phyloP scores from a whole-genome alignment of 139 green algal species.

The Mesotaenium endlicherianum region DNA sequence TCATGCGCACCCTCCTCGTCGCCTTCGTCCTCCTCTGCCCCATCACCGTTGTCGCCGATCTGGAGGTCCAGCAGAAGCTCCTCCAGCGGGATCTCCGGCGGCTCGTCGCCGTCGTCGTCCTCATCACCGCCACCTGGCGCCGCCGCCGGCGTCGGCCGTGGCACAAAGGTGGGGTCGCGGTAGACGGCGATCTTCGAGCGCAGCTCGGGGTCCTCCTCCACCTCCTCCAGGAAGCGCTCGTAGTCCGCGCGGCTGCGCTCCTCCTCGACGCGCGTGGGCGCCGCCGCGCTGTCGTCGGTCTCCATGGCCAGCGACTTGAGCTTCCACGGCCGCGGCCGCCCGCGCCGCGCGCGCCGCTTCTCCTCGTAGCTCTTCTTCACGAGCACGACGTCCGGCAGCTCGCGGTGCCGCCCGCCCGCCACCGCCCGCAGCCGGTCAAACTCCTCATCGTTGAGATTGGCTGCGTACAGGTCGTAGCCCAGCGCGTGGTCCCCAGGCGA shows the following conservation, averaged over 20 bases:
- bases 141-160: not conserved
- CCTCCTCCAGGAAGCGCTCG: conserved; percentile 83
- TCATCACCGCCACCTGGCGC: conserved; percentile 31
- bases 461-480: conserved; percentile 81
- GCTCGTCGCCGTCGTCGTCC: conserved; percentile 55
- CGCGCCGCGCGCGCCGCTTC: conserved; percentile 62
- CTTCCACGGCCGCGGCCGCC: conserved; percentile 51
- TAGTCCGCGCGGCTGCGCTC: conserved; percentile 64
- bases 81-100: conserved; percentile 84
- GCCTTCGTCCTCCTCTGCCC: conserved; percentile 27
- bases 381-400: conserved; percentile 85
- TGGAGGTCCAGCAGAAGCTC: conserved; percentile 89
- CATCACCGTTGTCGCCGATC: conserved; percentile 3
- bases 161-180: conserved; percentile 33
- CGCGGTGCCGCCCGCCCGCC: not conserved
- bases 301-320: conserved; percentile 37
- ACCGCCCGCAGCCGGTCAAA: conserved; percentile 63
- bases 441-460: conserved; percentile 76
- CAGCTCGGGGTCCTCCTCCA: conserved; percentile 81
- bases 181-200: conserved; percentile 56
- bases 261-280: conserved; percentile 47
- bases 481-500: conserved; percentile 73
- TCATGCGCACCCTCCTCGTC: conserved; percentile 32
- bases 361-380: conserved; percentile 90
- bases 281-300: conserved; percentile 5